These are phyloP conservation scores for Dothideomycetes sp. DNA, from an alignment of 2,329 filamentous ascomycete genomes.

Conservation along the genomic window DNA sequence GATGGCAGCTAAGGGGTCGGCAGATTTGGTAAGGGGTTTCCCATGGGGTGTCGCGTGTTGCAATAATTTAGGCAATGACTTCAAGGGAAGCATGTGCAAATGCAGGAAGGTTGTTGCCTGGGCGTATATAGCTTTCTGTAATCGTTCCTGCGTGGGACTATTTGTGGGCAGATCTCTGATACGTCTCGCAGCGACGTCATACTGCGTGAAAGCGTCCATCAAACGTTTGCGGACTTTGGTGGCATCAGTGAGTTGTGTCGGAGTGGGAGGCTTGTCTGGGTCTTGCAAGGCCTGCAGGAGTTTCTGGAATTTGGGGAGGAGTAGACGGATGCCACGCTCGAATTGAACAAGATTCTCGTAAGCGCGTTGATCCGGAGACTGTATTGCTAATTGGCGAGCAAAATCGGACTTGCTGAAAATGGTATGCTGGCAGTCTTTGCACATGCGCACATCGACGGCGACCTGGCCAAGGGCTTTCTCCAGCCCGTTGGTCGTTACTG, in stretches of 20 bases:
- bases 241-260: constrained; percentile 70
- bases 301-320: constrained; percentile 78
- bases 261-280: constrained; percentile 54
- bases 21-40: constrained; percentile 18
- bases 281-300: constrained; percentile 65
- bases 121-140: constrained; percentile 75
- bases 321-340: constrained; percentile 71
- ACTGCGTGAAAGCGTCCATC: constrained; percentile 82
- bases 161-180: constrained; percentile 69
- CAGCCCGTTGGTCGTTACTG: constrained; percentile 27
- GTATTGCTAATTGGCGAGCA: constrained; percentile 55
- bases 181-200: constrained; percentile 70
- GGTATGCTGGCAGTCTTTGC: constrained; percentile 71
- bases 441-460: constrained; percentile 79
- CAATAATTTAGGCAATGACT: constrained; percentile 38
- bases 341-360: constrained; percentile 82
- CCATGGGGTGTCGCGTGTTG: constrained; percentile 49
- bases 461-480: constrained; percentile 45
- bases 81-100: constrained; percentile 82
- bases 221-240: constrained; percentile 82
- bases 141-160: constrained; percentile 59
- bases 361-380: constrained; percentile 65
- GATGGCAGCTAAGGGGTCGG: constrained; percentile 48
- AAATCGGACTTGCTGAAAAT: constrained; percentile 72
- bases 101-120: constrained; percentile 78